Percentiles rank a stretch among this genome's conserved stretches.
Evolutionary conservation across 257 asterid genomes (phyloP).

Genomic region (Penstemon eatonii): DNA sequence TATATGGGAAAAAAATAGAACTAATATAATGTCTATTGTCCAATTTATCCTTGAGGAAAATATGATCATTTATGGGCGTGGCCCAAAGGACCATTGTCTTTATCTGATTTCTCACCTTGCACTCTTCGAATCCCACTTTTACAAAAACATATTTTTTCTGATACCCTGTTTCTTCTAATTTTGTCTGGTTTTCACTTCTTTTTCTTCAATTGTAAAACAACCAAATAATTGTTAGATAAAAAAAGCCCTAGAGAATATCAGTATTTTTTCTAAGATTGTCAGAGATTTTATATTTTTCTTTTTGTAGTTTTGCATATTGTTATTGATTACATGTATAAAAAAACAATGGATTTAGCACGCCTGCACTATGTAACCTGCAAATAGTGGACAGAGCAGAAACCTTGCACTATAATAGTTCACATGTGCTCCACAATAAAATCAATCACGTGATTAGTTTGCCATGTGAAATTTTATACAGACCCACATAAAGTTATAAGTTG

Average conservation of each 20-base stretch:
- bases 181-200: not conserved
- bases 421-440: not conserved
- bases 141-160: too few species aligned
- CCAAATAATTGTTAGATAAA: not conserved
- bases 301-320: constrained; percentile 3
- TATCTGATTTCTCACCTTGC: not conserved
- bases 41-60: not conserved
- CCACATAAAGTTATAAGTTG: too few species aligned
- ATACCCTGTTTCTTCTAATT: too few species aligned
- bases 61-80: not conserved
- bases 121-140: not conserved
- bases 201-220: not conserved
- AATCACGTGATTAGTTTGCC: constrained; percentile 3
- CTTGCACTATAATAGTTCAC: not conserved
- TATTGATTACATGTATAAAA: not conserved
- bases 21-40: not conserved
- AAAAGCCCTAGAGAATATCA: not conserved
- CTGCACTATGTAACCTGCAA: not conserved
- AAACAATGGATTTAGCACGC: constrained; percentile 9
- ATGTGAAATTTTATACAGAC: not conserved
- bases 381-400: constrained; percentile 22
- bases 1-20: not conserved
- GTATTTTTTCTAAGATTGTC: not conserved
- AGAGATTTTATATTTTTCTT: not conserved
- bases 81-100: constrained; percentile 16